Percentiles rank a stretch among this genome's conserved stretches.
These are phyloP conservation scores for Leucosporidium creatinivorum DNA, from an alignment of 768 basidiomycete genomes.

Conservation along the genomic window DNA sequence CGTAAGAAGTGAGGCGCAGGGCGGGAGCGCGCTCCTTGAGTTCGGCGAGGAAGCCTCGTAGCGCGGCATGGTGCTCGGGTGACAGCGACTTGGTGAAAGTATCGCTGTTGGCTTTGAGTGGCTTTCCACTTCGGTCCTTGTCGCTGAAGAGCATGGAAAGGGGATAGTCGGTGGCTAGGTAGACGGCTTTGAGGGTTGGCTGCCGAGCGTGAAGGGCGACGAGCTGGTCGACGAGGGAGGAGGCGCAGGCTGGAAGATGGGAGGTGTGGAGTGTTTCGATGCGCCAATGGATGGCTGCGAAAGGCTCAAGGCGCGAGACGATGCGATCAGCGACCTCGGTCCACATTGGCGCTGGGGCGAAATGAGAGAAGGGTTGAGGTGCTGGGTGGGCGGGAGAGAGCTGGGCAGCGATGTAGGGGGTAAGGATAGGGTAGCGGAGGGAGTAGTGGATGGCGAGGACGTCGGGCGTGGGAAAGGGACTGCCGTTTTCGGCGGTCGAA, in stretches of 20 bases:
- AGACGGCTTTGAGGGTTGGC: conserved; percentile 45
- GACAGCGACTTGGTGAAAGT: conserved; percentile 48
- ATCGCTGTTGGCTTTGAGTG: conserved; percentile 42
- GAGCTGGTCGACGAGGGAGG: conserved; percentile 49
- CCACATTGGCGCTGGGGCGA: conserved; percentile 42
- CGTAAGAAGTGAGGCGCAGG: conserved; percentile 48
- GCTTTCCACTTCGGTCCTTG: conserved; percentile 17
- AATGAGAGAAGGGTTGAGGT: too few relatives aligned
- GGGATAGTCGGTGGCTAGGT: conserved; percentile 56
- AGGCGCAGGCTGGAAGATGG: conserved; percentile 49
- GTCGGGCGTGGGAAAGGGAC: conserved; percentile 37
- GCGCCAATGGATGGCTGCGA: conserved; percentile 54
- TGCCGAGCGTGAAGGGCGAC: conserved; percentile 34
- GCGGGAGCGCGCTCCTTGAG: conserved; percentile 43
- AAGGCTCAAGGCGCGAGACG: conserved; percentile 43
- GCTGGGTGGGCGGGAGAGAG: background rate
- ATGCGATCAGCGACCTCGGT: conserved; percentile 46
- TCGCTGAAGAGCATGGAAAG: conserved; percentile 24
- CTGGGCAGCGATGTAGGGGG: conserved; percentile 19
- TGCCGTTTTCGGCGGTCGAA: background rate
- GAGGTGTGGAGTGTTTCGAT: conserved; percentile 50
- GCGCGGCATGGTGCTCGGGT: conserved; percentile 47
- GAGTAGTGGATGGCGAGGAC: conserved; percentile 55
- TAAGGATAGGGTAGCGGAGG: conserved; percentile 49
- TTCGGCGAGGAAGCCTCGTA: conserved; percentile 31